phyloP scores from a whole-genome alignment of 768 basidiomycete species.

The Steccherinum ochraceum region DNA sequence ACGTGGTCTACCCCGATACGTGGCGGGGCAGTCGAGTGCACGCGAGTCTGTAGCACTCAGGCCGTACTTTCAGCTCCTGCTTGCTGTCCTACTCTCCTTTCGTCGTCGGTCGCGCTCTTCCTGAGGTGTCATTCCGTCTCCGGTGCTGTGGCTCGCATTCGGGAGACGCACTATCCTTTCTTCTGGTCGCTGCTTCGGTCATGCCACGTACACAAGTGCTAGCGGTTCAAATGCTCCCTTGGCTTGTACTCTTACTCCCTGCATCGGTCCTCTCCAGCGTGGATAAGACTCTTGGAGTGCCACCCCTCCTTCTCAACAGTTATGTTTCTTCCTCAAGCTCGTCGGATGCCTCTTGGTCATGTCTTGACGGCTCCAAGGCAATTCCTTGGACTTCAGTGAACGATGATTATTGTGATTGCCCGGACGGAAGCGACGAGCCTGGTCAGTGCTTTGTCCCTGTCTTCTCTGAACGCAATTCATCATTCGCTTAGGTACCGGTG shows the following conservation, averaged over 20 bases:
- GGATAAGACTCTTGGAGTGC: slow-evolving; percentile 52
- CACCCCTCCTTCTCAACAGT: slow-evolving; percentile 45
- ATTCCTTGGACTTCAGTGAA: slow-evolving; percentile 82
- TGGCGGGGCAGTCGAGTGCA: too few relatives aligned
- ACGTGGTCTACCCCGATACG: too few relatives aligned
- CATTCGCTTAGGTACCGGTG: slow-evolving; percentile 63
- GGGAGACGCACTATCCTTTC: too few relatives aligned
- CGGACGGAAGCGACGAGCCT: slow-evolving; percentile 94
- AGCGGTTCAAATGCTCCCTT: slow-evolving; percentile 17
- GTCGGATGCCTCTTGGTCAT: slow-evolving; percentile 50
- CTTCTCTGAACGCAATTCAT: slow-evolving; percentile 4
- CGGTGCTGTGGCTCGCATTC: too few relatives aligned
- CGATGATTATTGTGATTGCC: slow-evolving; percentile 93
- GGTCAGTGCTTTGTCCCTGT: slow-evolving; percentile 37
- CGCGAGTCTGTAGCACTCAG: too few relatives aligned
- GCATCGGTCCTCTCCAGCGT: slow-evolving; percentile 19
- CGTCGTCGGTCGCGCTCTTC: too few relatives aligned
- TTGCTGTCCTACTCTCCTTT: too few relatives aligned
- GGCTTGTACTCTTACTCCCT: slow-evolving; percentile 19
- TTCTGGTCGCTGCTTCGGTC: too few relatives aligned
- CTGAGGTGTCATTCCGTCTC: too few relatives aligned
- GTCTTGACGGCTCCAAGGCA: slow-evolving; percentile 72
- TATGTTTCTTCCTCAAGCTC: slow-evolving; percentile 49
- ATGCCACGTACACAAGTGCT: too few relatives aligned
- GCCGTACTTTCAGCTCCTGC: too few relatives aligned